Evolutionary conservation across 129 eudicot genomes (phyloP).

Genomic region (Lonicera japonica): DNA sequence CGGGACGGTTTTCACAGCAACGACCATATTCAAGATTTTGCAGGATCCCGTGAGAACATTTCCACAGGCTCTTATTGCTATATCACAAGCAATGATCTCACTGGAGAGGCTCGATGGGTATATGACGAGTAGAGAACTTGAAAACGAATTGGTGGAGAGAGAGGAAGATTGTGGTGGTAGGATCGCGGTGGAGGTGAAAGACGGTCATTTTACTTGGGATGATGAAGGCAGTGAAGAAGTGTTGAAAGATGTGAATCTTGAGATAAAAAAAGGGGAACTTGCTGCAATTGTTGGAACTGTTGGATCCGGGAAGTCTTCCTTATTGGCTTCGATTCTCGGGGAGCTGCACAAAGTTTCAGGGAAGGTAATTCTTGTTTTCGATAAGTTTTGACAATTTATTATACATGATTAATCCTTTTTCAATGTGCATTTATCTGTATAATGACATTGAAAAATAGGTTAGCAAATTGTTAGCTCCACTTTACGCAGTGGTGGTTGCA

Average conservation of each 20-base stretch:
- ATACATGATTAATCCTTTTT: background rate
- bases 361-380: too few relatives aligned
- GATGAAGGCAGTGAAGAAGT: slow-evolving; percentile 24
- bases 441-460: too few relatives aligned
- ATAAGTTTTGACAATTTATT: background rate
- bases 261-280: slow-evolving; percentile 54
- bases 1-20: slow-evolving; percentile 57
- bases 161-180: slow-evolving; percentile 20
- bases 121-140: slow-evolving; percentile 32
- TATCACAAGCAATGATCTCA: slow-evolving; percentile 57
- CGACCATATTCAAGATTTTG: slow-evolving; percentile 41
- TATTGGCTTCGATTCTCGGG: slow-evolving; percentile 50
- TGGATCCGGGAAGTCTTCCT: slow-evolving; percentile 69
- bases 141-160: slow-evolving; percentile 23
- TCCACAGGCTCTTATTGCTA: slow-evolving; percentile 50
- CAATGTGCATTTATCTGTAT: too few relatives aligned
- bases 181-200: slow-evolving; percentile 35
- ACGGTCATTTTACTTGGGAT: slow-evolving; percentile 39
- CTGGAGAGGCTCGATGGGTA: slow-evolving; percentile 35
- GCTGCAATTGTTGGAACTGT: slow-evolving; percentile 68
- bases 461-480: too few relatives aligned
- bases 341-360: slow-evolving; percentile 54
- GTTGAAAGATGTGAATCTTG: slow-evolving; percentile 31
- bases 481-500: too few relatives aligned
- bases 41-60: slow-evolving; percentile 59